These are phyloP conservation scores for Ceratocystis destructans DNA, from an alignment of 2,329 filamentous ascomycete genomes.

Conservation along the genomic window DNA sequence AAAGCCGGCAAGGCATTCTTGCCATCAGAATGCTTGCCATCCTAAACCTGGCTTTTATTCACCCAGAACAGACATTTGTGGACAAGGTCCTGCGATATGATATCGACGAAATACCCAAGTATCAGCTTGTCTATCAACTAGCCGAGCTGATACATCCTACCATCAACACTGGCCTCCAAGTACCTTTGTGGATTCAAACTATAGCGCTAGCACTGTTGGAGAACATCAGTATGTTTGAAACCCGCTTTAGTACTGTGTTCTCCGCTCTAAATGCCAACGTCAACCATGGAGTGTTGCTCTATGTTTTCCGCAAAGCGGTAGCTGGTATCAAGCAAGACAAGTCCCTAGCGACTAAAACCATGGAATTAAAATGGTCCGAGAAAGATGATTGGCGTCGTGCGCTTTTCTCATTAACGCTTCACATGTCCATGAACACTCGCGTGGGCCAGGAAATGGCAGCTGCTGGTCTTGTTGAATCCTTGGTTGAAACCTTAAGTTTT, in stretches of 20 bases:
- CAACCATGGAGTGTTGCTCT: constrained; percentile 89
- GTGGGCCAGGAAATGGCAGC: constrained; percentile 66
- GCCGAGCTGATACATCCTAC: constrained; percentile 82
- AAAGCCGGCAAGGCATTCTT: constrained; percentile 60
- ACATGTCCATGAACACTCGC: constrained; percentile 41
- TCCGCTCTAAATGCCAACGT: constrained; percentile 89
- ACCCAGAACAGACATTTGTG: constrained; percentile 67
- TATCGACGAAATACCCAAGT: constrained; percentile 72
- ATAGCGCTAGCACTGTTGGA: constrained; percentile 71
- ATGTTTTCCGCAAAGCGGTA: constrained; percentile 81
- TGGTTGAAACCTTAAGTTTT: constrained; percentile 76
- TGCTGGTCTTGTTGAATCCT: constrained; percentile 75
- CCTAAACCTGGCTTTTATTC: constrained; percentile 81
- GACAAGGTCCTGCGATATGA: constrained; percentile 80
- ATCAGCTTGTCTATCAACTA: constrained; percentile 84
- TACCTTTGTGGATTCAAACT: constrained; percentile 68
- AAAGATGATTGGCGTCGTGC: constrained; percentile 82
- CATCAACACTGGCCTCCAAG: constrained; percentile 48
- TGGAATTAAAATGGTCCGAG: constrained; percentile 26
- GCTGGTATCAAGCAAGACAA: constrained; percentile 56
- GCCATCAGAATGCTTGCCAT: constrained; percentile 74
- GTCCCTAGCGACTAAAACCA: constrained; percentile 1
- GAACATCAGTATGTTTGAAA: constrained; percentile 66
- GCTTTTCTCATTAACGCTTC: constrained; percentile 74
- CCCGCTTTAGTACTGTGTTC: constrained; percentile 67